Conservation (phyloP, 208 protist species). For the Leishmania martiniquensis region DNA sequence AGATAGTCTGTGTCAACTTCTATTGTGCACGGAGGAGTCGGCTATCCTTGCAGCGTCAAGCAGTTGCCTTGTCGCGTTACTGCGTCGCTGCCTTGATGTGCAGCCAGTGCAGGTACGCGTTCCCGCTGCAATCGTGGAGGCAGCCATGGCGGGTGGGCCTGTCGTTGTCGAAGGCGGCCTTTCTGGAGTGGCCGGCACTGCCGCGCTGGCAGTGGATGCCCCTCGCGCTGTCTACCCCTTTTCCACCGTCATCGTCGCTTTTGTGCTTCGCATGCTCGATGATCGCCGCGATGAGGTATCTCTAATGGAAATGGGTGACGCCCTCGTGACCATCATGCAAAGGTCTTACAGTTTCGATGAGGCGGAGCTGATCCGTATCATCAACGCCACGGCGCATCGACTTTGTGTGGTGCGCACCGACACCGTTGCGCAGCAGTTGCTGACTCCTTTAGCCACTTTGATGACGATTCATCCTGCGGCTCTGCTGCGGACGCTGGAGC, state of each 20-base stretch:
- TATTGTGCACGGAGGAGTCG: constrained; percentile 61
- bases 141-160: neutral
- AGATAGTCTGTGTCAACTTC: constrained; percentile 42
- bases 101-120: constrained; percentile 32
- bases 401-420: constrained; percentile 45
- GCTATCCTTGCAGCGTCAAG: constrained; percentile 46
- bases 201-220: constrained; percentile 18
- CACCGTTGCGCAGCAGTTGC: constrained; percentile 54
- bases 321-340: constrained; percentile 47
- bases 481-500: constrained; percentile 40
- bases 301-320: constrained; percentile 51
- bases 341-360: constrained; percentile 39
- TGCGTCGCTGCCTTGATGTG: constrained; percentile 47
- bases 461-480: constrained; percentile 42
- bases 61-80: constrained; percentile 52
- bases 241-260: constrained; percentile 47
- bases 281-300: constrained; percentile 35
- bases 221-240: constrained; percentile 33
- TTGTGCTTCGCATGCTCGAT: constrained; percentile 45
- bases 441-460: constrained; percentile 59
- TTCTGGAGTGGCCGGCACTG: neutral
- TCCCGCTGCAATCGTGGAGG: constrained; percentile 21
- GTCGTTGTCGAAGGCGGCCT: neutral
- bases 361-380: constrained; percentile 37
- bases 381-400: constrained; percentile 42